phyloP scores from a whole-genome alignment of 1,139 yeast genomes.

The Spathaspora sp. region DNA sequence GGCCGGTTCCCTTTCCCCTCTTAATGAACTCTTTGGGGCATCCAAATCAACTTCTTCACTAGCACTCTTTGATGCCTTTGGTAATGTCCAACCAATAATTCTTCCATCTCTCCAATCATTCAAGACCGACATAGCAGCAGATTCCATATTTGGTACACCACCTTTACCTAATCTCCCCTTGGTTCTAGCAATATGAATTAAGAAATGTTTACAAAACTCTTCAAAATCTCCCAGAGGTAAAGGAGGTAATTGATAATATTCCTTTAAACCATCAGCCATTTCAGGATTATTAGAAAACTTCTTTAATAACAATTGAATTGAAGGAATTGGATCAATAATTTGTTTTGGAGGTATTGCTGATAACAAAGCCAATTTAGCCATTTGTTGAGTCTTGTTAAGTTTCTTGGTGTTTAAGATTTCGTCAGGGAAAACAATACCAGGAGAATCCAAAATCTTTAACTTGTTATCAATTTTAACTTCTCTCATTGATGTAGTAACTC shows the following conservation, averaged over 20 bases:
- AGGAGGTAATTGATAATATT: constrained; percentile 79
- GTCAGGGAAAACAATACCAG: constrained; percentile 96
- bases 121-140: constrained; percentile 81
- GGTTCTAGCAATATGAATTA: constrained; percentile 89
- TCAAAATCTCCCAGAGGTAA: constrained; percentile 63
- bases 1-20: constrained; percentile 49
- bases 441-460: constrained; percentile 87
- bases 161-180: constrained; percentile 92
- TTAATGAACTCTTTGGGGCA: constrained; percentile 42
- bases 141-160: constrained; percentile 84
- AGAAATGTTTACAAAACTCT: constrained; percentile 75
- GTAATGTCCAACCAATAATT: constrained; percentile 86
- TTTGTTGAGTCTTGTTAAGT: constrained; percentile 60
- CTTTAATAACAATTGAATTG: constrained; percentile 74
- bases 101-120: constrained; percentile 98
- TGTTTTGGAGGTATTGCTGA: constrained; percentile 91
- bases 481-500: constrained; percentile 89
- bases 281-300: constrained; percentile 68
- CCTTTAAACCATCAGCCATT: constrained; percentile 74
- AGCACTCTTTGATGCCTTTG: constrained; percentile 57
- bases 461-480: constrained; percentile 91
- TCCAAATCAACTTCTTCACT: constrained; percentile 26
- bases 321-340: constrained; percentile 80
- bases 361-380: constrained; percentile 82
- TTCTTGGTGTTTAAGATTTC: constrained; percentile 45